Evolutionary conservation across 306 rosid genomes (phyloP).

Genomic region (Cercis canadensis): DNA sequence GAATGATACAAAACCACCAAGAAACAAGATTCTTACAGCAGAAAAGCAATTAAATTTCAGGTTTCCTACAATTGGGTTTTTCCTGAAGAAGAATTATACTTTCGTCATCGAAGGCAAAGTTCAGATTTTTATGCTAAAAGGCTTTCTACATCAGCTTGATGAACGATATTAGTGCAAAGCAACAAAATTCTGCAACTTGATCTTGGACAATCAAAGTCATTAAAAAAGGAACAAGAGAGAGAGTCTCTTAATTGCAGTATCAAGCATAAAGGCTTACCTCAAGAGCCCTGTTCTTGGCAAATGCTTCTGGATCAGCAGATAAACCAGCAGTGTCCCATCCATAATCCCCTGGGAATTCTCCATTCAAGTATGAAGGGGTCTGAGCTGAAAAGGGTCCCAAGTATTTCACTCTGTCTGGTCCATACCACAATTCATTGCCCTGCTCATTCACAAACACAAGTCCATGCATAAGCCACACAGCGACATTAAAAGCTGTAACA

Average conservation of each 20-base stretch:
- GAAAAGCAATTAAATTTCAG: neutral
- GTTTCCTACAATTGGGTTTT: too few relatives aligned
- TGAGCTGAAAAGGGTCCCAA: constrained; percentile 94
- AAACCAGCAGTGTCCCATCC: constrained; percentile 93
- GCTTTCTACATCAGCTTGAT: neutral
- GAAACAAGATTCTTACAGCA: neutral
- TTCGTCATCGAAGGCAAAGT: too few relatives aligned
- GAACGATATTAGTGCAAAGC: neutral
- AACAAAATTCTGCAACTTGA: neutral
- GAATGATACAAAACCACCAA: constrained; percentile 3
- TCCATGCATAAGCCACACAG: constrained; percentile 9
- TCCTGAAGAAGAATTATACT: too few relatives aligned
- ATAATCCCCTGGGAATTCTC: constrained; percentile 89
- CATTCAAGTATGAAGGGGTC: constrained; percentile 81
- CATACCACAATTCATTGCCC: constrained; percentile 88
- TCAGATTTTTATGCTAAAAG: neutral
- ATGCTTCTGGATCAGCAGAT: constrained; percentile 94
- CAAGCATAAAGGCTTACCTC: constrained; percentile 57
- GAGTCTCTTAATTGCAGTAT: too few relatives aligned
- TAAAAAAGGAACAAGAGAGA: neutral
- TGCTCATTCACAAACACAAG: constrained; percentile 37
- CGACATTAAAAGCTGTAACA: neutral
- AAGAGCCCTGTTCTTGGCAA: constrained; percentile 91
- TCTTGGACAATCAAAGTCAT: neutral
- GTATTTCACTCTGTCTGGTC: constrained; percentile 88